Evolutionary conservation across 192 early-diverging fungal genomes (phyloP), one percentile per base, ranked within the genome.

Genomic region (Borealophlyctis nickersoniae): DNA sequence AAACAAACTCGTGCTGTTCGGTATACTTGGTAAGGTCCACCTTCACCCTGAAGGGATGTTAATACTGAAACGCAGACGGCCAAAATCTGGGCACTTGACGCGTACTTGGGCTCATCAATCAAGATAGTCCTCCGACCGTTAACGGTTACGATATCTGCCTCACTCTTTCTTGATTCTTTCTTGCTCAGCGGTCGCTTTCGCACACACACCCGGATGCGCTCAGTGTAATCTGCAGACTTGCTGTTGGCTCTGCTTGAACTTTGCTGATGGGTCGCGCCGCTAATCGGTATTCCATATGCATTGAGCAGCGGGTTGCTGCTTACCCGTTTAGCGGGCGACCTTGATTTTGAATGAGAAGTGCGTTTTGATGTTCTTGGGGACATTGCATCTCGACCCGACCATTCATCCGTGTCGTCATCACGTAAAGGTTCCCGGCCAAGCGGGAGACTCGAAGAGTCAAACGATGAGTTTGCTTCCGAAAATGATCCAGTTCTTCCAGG

Each of bases 171-270:
- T 29, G 83, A 60, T 73, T 99, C 96, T 71, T 94, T 95, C 52
- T 81, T 80, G 81, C 82, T 94, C 52, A 99, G 77, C 13, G 96
- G 96, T 24, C 96, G 77, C 72, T 99, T 99, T 45, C 96, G 82
- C 23, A 99, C 95, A 63, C 95, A 97, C 31, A 99, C 96, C 58
- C 94, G 88, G 65, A 99, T 99, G 53, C 91, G 86, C 63, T 95
- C 92, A 29, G 78, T 79, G 36, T 92, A 75, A 58, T 45, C 39
- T 45, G 39, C 39, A 13, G 39, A 7, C 19, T 45, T 45, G 19
- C 39, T 19, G n/a, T n/a, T n/a, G n/a, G n/a, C n/a, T n/a, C n/a
- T n/a, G n/a, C n/a, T n/a, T n/a, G n/a, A n/a, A n/a, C n/a, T n/a
- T 45, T 45, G 61, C 16, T 22, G 49, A n/a, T n/a, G n/a, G 26